phyloP scores from a whole-genome alignment of 768 basidiomycete genomes.

The Lactarius hatsudake region DNA sequence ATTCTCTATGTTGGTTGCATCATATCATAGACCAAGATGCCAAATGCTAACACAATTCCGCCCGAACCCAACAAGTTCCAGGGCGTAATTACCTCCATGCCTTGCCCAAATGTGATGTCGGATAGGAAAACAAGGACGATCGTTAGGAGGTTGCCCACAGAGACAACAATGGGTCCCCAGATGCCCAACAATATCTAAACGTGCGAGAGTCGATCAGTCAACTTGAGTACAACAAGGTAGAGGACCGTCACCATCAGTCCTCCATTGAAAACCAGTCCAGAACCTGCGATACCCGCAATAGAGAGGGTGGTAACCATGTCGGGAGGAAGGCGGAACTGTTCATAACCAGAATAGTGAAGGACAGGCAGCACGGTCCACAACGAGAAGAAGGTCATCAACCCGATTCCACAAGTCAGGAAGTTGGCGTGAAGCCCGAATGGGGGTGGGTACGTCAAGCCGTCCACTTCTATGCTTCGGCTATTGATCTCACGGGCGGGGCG shows the following conservation, averaged over 20 bases:
- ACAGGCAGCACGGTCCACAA: constrained; percentile 81
- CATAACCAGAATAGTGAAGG: constrained; percentile 62
- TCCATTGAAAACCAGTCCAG: constrained; percentile 79
- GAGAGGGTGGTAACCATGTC: constrained; percentile 44
- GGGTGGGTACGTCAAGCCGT: constrained; percentile 45
- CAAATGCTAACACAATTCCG: constrained; percentile 81
- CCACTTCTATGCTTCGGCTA: constrained; percentile 12
- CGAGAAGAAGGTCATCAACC: constrained; percentile 65
- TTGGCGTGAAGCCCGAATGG: constrained; percentile 88
- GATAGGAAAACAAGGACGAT: constrained; percentile 84
- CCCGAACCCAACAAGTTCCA: constrained; percentile 77
- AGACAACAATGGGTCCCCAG: constrained; percentile 86
- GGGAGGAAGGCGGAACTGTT: constrained; percentile 65
- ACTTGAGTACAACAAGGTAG: background rate
- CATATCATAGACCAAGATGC: constrained; percentile 73
- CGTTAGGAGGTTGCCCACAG: constrained; percentile 91
- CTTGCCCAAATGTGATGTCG: constrained; percentile 71
- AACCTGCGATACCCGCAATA: constrained; percentile 65
- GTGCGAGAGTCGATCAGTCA: constrained; percentile 6
- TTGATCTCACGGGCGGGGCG: constrained; percentile 29
- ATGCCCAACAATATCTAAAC: constrained; percentile 71
- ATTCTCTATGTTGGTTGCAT: constrained; percentile 34
- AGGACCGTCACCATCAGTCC: constrained; percentile 69
- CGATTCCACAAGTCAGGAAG: constrained; percentile 75
- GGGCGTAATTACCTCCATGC: constrained; percentile 55